Evolutionary conservation across 169 alveolate species (phyloP), one percentile per base, ranked within the genome.

Genomic region (Plasmodium knowlesi): DNA sequence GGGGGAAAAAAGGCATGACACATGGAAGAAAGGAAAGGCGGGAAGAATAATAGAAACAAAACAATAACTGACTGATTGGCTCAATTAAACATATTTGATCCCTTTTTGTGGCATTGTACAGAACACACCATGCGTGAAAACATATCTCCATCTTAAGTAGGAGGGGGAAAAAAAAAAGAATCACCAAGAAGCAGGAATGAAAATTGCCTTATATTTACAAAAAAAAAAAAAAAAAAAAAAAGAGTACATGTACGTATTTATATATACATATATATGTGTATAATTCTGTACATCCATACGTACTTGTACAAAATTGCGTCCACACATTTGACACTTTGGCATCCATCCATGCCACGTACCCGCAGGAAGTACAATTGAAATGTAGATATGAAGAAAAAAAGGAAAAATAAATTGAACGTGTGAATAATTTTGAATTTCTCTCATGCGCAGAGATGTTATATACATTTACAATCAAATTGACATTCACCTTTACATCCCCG

Each of bases 351-450:
- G 30, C n/a, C 37, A 61, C 25, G 74, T 83, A 67, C 73, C n/a
- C 82, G 32, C 92, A 32, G 54, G 73, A 43, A 19, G 50, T 71
- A 83, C 54, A 83, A 32, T 8, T 71, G n/a, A 83, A 70, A 83
- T 70, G 67, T 37, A 83, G 82, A 83, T 70, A 41, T 37, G n/a
- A 83, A 83, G 50, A 70, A 22, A 71, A 72, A 54, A 41, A 30
- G 54, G 25, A 32, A 82, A 82, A 53, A 82, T 32, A 82, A 71
- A 16, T 32, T n/a, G n/a, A 67, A 22, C 28, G 71, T 54, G 70
- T 67, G 74, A 41, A 32, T 83, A 83, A 83, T 83, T 39, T 83
- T 14, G 41, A 57, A 54, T 61, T 37, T 82, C 70, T 4, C 16
- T 4, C n/a, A 25, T 32, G 72, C n/a, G 57, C 57, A 79, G 37